Conservation (phyloP, 2,329 filamentous ascomycete species). For the Penicillium corylophilum region DNA sequence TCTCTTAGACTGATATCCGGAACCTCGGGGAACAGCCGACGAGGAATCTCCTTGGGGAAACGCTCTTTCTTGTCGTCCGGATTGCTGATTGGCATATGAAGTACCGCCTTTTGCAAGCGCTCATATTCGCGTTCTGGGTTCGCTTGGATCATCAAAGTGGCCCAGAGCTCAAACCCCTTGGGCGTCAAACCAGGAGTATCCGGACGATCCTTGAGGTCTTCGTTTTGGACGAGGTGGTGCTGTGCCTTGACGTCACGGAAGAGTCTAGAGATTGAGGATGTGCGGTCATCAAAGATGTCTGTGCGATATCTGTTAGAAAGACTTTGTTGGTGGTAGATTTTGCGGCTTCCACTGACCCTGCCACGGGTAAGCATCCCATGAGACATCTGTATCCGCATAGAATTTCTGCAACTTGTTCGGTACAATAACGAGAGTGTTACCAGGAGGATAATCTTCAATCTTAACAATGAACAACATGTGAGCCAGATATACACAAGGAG, state of each 20-base stretch:
- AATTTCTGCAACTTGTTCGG: constrained; percentile 73
- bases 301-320: background rate
- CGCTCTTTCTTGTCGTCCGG: constrained; percentile 66
- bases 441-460: constrained; percentile 69
- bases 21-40: constrained; percentile 66
- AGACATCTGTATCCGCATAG: constrained; percentile 65
- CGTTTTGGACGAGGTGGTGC: constrained; percentile 63
- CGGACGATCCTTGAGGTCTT: constrained; percentile 52
- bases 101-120: constrained; percentile 66
- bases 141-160: constrained; percentile 69
- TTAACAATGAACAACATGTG: constrained; percentile 27
- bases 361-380: constrained; percentile 68
- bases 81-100: constrained; percentile 69
- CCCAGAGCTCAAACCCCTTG: constrained; percentile 69
- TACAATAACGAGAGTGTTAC: constrained; percentile 67
- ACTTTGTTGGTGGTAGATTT: background rate
- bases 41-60: constrained; percentile 75
- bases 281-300: constrained; percentile 57
- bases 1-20: constrained; percentile 60
- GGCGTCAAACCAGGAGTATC: constrained; percentile 65
- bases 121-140: constrained; percentile 73
- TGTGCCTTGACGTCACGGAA: constrained; percentile 57
- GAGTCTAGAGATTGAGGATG: constrained; percentile 57
- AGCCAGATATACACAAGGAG: background rate
- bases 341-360: constrained; percentile 47